phyloP scores from a whole-genome alignment of 208 protist species.

The Trichomonas tenax region DNA sequence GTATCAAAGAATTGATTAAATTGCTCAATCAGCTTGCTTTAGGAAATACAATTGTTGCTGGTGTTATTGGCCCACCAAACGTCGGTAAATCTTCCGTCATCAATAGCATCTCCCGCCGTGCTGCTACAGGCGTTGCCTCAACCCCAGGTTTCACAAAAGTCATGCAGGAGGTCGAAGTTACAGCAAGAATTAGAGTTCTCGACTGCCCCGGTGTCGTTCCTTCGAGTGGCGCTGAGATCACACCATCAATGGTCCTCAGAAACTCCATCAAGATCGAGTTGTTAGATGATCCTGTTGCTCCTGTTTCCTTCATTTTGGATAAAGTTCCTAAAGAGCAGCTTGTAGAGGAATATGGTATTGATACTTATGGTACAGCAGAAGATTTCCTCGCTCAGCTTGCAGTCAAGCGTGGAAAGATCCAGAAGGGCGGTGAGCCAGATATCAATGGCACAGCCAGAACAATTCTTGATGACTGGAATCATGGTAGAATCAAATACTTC shows the following conservation, averaged over 20 bases:
- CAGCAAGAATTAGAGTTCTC: conserved; percentile 29
- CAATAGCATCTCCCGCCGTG: conserved; percentile 29
- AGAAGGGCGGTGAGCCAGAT: conserved; percentile 36
- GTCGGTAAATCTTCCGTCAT: conserved; percentile 35
- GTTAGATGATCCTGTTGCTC: conserved; percentile 29
- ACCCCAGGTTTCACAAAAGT: conserved; percentile 26
- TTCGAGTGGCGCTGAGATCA: background rate
- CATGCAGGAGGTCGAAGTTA: conserved; percentile 29
- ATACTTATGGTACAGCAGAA: background rate
- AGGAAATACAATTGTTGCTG: background rate
- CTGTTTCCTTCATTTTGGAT: conserved; percentile 22
- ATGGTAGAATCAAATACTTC: conserved; percentile 35
- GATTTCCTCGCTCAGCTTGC: conserved; percentile 27
- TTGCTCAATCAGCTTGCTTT: conserved; percentile 27
- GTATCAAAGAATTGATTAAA: conserved; percentile 28
- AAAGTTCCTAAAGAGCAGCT: conserved; percentile 29
- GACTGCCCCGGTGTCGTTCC: conserved; percentile 36
- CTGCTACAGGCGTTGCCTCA: conserved; percentile 22
- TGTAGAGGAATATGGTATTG: conserved; percentile 26
- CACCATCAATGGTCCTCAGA: background rate
- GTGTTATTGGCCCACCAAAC: conserved; percentile 33
- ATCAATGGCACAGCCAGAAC: conserved; percentile 25
- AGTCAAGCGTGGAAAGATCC: conserved; percentile 26
- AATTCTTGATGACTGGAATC: conserved; percentile 37
- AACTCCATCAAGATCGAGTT: conserved; percentile 32